These are phyloP conservation scores for Fusarium staphyleae DNA, from an alignment of 2,329 filamentous ascomycete genomes.

Conservation along the genomic window DNA sequence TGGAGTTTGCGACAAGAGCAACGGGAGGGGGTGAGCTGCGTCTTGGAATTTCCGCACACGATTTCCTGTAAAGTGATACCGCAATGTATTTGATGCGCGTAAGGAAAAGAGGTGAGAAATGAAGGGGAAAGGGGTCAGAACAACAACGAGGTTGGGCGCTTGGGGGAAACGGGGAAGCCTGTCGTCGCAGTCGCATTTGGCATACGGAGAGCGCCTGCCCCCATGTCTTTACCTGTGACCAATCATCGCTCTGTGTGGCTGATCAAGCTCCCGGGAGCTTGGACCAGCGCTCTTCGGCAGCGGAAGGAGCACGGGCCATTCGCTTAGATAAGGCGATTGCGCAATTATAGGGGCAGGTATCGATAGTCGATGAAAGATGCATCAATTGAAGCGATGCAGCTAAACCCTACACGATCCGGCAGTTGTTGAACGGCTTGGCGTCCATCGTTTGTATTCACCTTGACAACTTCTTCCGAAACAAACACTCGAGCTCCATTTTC, in stretches of 20 bases:
- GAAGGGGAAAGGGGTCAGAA: conserved; percentile 21
- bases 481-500: not conserved
- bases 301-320: conserved; percentile 34
- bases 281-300: conserved; percentile 38
- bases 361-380: conserved; percentile 8
- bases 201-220: conserved; percentile 26
- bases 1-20: conserved; percentile 28
- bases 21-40: conserved; percentile 14
- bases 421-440: not conserved
- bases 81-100: conserved; percentile 20
- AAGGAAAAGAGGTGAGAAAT: conserved; percentile 2
- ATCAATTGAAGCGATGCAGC: conserved; percentile 42
- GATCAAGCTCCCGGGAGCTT: conserved; percentile 44
- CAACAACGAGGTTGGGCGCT: conserved; percentile 38
- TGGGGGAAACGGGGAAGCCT: conserved; percentile 25
- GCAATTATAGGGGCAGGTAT: conserved; percentile 13
- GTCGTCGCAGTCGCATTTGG: conserved; percentile 39
- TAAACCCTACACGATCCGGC: conserved; percentile 13
- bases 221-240: conserved; percentile 31
- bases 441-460: conserved; percentile 2
- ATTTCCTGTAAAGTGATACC: conserved; percentile 13
- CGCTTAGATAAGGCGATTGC: conserved; percentile 23
- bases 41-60: conserved; percentile 10
- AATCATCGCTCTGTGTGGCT: conserved; percentile 33
- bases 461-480: not conserved